Base-by-base conservation (phyloP, 1,139 yeast species). In the Blastobotrys malaysiensis region DNA sequence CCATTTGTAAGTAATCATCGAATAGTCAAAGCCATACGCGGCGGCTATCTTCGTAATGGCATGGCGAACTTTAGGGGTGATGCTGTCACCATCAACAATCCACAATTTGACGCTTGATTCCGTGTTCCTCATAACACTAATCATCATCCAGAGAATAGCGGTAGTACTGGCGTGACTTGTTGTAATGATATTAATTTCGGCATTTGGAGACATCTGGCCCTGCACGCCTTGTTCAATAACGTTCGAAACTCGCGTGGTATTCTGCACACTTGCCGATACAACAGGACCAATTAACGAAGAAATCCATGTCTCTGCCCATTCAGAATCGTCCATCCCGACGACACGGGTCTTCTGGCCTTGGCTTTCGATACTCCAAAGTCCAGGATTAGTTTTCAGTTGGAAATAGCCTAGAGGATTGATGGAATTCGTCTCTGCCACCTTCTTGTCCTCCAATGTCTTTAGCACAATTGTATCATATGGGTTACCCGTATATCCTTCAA, bases 111-210 rank as follows among this genome's bases (percentile, higher is more conserved):
- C 84, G 4, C 81, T 75, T 52, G 79, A 79, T 0, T 76, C 67
- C 0, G 93, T 81, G 59, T 84, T 82, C 27, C 76, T 72, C 75
- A 80, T 77, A 0, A 89, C 90, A 3, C 95, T 84, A 0, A 83
- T 80, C 52, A 87, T 83, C 97, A 91, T 90, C 19, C 86, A 85
- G 31, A 84, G 77, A 55, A 86, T 68, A 46, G 86, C 76, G 55
- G 88, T 73, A 65, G 90, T 97, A 65, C 90, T 88, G 53, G 80
- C 96, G 58, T 90, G 81, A 0, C 96, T 91, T 43, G 89, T 84
- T 0, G 95, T 79, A 68, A 89, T 90, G 44, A 91, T 83, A 67
- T 93, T 88, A 52, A 91, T 80, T 19, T 82, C 86, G 0, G 91
- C 86, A 31, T 65, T 31, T 27, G 1, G 26, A 43, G 19, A n/a